Conservation (phyloP, 1,284 basidiomycete species). For the Wolfiporia cocos region DNA sequence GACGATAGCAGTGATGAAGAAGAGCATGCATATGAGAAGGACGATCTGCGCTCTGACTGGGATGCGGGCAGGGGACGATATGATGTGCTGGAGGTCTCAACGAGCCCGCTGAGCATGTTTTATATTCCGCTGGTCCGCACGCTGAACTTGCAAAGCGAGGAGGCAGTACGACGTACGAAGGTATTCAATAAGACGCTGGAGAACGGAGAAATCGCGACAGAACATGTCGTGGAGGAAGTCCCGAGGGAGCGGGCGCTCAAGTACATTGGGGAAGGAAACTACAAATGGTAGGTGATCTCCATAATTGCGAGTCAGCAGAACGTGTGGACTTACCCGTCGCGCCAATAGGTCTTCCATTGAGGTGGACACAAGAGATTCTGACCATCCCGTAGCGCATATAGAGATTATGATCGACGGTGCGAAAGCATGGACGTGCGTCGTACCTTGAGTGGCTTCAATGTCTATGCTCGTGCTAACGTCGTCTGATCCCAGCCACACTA, state of each 20-base stretch:
- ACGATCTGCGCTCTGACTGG: not conserved
- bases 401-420: constrained; percentile 65
- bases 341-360: constrained; percentile 60
- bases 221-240: constrained; percentile 28
- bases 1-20: too few species aligned
- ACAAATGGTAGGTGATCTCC: constrained; percentile 44
- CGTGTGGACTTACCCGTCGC: not conserved
- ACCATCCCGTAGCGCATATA: constrained; percentile 48
- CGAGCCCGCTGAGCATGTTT: constrained; percentile 71
- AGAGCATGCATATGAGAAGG: too few species aligned
- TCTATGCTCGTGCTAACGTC: constrained; percentile 2
- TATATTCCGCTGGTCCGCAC: constrained; percentile 58
- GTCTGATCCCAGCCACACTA: constrained; percentile 32
- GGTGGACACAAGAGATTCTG: constrained; percentile 59
- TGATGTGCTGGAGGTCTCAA: constrained; percentile 47
- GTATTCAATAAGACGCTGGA: constrained; percentile 17
- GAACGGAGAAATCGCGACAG: constrained; percentile 13
- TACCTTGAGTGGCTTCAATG: not conserved
- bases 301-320: not conserved
- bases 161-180: constrained; percentile 30
- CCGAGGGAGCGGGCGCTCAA: constrained; percentile 62
- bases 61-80: constrained; percentile 19
- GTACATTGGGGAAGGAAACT: constrained; percentile 57
- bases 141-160: constrained; percentile 37
- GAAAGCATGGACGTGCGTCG: constrained; percentile 48